A percentile compares a stretch with the other conserved stretches of the same genome.
These are phyloP conservation scores for Fraxinus pennsylvanica DNA, from an alignment of 257 asterid species.

Conservation along the genomic window DNA sequence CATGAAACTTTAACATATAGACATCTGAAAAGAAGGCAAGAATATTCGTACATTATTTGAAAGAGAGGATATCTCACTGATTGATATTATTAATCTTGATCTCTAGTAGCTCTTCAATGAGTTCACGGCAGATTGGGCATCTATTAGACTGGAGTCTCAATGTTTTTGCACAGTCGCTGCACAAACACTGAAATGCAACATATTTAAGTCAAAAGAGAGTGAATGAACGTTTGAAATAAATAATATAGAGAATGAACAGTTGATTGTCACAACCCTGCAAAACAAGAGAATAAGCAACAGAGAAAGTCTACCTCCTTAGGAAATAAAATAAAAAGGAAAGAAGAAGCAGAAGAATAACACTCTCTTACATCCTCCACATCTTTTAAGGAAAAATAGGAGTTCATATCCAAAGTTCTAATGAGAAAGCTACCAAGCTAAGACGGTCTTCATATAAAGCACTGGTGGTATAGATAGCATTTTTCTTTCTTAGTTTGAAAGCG, in stretches of 20 bases:
- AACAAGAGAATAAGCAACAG: not conserved
- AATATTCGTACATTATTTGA: slow-evolving; percentile 18
- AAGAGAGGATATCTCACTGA: slow-evolving; percentile 27
- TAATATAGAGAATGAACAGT: not conserved
- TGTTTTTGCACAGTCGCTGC: slow-evolving; percentile 61
- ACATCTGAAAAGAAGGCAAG: slow-evolving; percentile 3
- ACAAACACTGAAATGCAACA: slow-evolving; percentile 56
- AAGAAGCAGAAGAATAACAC: not conserved
- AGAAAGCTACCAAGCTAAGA: not conserved
- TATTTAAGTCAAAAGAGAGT: slow-evolving; percentile 12
- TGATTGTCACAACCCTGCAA: not conserved
- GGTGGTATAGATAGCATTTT: not conserved
- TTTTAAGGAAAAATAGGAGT: not conserved
- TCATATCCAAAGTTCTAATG: not conserved
- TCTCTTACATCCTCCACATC: not conserved
- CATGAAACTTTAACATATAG: slow-evolving; percentile 28
- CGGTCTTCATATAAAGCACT: not conserved
- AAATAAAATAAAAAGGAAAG: not conserved
- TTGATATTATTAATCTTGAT: slow-evolving; percentile 45
- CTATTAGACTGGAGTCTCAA: slow-evolving; percentile 69
- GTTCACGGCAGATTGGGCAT: slow-evolving; percentile 72
- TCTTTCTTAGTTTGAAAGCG: not conserved
- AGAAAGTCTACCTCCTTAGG: not conserved
- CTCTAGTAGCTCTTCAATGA: slow-evolving; percentile 56
- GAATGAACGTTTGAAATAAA: not conserved